Conservation (phyloP, 306 rosid species). For the Prunus salicina region DNA sequence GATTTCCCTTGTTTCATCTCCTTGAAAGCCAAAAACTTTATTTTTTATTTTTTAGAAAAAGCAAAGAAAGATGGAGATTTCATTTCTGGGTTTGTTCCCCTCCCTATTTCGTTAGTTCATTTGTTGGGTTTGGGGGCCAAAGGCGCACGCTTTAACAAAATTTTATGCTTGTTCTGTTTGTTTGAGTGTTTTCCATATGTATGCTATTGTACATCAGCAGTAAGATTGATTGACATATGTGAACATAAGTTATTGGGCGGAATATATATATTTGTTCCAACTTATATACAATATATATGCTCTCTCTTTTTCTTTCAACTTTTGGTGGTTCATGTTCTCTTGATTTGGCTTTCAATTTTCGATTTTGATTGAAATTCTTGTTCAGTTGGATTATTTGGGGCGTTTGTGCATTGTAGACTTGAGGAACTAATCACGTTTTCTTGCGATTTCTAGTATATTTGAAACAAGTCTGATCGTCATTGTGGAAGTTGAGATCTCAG, state of each 20-base stretch:
- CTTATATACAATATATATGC: background rate
- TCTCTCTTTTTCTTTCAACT: background rate
- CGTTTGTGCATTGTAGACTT: constrained; percentile 7
- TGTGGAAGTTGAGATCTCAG: background rate
- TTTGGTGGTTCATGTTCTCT: background rate
- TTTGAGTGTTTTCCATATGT: background rate
- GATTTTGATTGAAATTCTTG: background rate
- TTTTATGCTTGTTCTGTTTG: background rate
- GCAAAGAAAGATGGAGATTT: too few relatives aligned
- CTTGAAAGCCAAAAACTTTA: background rate
- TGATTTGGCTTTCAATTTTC: background rate
- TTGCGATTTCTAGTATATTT: background rate
- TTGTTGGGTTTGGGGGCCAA: background rate
- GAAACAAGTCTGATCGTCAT: background rate
- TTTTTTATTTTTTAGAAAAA: too few relatives aligned
- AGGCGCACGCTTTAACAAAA: background rate
- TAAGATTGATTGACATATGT: too few relatives aligned
- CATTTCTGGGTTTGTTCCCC: background rate
- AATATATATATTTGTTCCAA: too few relatives aligned
- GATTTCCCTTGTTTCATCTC: background rate
- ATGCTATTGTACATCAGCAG: too few relatives aligned
- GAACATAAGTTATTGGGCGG: too few relatives aligned
- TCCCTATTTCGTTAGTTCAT: too few relatives aligned
- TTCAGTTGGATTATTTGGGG: constrained; percentile 23
- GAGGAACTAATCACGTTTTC: background rate